phyloP scores from a whole-genome alignment of 768 basidiomycete genomes.

The Agaricus subrufescens region DNA sequence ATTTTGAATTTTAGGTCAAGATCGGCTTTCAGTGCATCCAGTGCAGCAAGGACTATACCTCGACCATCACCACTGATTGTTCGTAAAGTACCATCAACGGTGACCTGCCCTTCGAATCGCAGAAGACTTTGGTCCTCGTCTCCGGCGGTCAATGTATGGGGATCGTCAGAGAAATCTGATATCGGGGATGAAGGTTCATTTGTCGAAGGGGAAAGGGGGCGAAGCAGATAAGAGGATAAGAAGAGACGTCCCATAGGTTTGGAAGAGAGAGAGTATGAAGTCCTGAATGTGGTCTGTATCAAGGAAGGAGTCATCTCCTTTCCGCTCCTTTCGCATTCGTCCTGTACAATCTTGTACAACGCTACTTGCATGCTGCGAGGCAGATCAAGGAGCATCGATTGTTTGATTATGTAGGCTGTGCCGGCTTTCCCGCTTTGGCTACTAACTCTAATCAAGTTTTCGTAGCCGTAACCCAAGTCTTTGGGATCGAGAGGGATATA shows the following conservation, averaged over 20 bases:
- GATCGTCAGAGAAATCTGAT: constrained; percentile 45
- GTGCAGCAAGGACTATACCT: constrained; percentile 88
- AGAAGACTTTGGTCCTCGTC: constrained; percentile 63
- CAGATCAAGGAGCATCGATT: constrained; percentile 83
- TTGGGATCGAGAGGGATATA: constrained; percentile 96
- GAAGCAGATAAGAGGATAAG: constrained; percentile 45
- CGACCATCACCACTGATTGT: constrained; percentile 90
- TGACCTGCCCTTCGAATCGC: constrained; percentile 80
- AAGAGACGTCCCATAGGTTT: constrained; percentile 59
- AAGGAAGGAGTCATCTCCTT: constrained; percentile 94
- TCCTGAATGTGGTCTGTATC: constrained; percentile 84
- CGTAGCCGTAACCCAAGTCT: constrained; percentile 91
- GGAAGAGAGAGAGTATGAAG: constrained; percentile 74
- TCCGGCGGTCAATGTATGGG: constrained; percentile 34
- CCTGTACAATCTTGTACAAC: constrained; percentile 92
- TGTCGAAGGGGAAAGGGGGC: constrained; percentile 35
- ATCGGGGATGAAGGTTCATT: constrained; percentile 38
- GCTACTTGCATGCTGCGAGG: constrained; percentile 93
- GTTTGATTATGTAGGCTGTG: constrained; percentile 93
- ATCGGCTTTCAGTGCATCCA: constrained; percentile 79
- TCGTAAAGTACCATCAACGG: constrained; percentile 76
- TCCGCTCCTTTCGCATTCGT: constrained; percentile 84
- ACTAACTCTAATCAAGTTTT: constrained; percentile 98
- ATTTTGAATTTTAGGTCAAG: constrained; percentile 78
- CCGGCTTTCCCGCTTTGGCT: constrained; percentile 98